These are phyloP conservation scores for Nicotiana paniculata DNA, from an alignment of 257 asterid species.

Conservation along the genomic window DNA sequence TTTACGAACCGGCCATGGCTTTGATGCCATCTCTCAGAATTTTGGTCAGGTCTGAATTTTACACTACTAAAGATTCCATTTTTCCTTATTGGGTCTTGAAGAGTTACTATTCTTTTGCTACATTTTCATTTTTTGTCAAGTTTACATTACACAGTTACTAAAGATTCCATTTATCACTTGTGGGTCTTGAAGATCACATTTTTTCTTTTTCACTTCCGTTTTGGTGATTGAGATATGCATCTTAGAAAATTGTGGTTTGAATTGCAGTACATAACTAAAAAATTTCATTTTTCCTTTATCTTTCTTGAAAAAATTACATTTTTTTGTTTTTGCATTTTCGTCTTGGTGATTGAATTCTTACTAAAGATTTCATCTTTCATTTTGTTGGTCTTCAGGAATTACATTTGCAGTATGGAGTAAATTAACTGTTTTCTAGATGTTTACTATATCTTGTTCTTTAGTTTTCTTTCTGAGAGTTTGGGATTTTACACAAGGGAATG, in stretches of 20 bases:
- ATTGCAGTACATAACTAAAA: neutral
- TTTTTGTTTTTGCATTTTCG: neutral
- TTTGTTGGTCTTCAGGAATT: neutral
- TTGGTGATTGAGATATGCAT: neutral
- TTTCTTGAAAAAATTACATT: neutral
- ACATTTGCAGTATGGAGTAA: neutral
- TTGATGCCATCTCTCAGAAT: conserved; percentile 38
- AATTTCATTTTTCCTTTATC: neutral
- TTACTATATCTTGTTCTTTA: neutral
- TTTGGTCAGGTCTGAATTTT: conserved; percentile 60
- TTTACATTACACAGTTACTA: neutral
- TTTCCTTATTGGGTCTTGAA: neutral
- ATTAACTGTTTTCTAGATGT: neutral
- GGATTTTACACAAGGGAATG: neutral
- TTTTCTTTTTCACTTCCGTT: neutral
- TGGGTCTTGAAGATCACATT: neutral
- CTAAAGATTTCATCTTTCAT: neutral
- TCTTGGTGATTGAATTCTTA: conserved; percentile 7
- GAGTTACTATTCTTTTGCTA: neutral
- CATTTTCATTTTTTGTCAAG: neutral
- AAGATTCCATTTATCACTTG: neutral
- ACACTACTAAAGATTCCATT: neutral
- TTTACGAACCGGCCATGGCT: conserved; percentile 54
- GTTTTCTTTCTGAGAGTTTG: neutral
- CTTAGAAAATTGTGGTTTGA: neutral